A percentile compares a stretch with the other conserved stretches of the same genome.
phyloP scores from a whole-genome alignment of 2,329 filamentous ascomycete genomes.

The Cladorrhinum sp. region DNA sequence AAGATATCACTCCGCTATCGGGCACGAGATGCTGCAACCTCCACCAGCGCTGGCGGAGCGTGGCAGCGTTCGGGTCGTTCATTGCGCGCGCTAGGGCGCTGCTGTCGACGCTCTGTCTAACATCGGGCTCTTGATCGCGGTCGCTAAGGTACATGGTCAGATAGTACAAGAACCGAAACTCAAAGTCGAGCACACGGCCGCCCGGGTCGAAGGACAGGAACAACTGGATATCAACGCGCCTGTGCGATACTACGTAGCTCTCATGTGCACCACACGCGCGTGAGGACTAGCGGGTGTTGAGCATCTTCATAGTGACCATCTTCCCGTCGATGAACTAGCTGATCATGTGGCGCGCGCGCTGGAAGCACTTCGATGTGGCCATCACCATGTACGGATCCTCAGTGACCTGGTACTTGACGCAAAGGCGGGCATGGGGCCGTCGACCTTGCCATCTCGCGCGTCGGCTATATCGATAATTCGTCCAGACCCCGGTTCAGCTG shows the following conservation, averaged over 20 bases:
- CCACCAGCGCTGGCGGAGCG: slow-evolving; percentile 19
- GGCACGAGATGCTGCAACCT: slow-evolving; percentile 18
- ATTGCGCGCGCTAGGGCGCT: not conserved
- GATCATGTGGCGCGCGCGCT: no score
- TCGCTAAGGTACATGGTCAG: slow-evolving; percentile 12
- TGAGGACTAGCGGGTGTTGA: slow-evolving; percentile 24
- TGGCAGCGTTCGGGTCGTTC: slow-evolving; percentile 14
- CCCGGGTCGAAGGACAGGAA: slow-evolving; percentile 24
- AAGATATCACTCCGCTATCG: not conserved
- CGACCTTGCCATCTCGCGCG: no score
- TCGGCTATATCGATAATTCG: no score
- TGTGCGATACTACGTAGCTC: slow-evolving; percentile 20
- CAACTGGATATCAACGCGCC: slow-evolving; percentile 23
- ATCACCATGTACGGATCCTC: no score
- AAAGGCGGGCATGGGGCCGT: no score
- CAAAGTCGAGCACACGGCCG: slow-evolving; percentile 20
- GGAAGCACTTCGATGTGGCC: no score
- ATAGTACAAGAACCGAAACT: slow-evolving; percentile 27
- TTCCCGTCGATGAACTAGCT: no score
- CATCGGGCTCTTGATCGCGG: not conserved
- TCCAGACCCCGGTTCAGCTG: no score
- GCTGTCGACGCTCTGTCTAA: not conserved
- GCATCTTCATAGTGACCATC: slow-evolving; percentile 17
- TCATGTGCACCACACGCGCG: slow-evolving; percentile 30
- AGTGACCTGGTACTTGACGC: no score